Conservation (phyloP, 2,329 filamentous ascomycete species). For the Pezicula carpinea region DNA sequence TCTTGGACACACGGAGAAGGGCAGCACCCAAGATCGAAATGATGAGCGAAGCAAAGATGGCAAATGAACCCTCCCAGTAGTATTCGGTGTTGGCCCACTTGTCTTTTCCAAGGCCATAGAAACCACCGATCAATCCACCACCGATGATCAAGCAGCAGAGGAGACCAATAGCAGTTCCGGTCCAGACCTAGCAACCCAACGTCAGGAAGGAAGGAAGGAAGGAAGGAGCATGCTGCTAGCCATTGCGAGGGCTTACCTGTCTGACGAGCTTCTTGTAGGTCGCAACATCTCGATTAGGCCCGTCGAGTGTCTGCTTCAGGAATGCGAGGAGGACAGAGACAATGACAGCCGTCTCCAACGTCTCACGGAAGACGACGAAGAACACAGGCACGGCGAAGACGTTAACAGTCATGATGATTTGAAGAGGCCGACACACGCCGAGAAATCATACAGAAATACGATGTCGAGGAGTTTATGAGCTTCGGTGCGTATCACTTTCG, state of each 20-base stretch:
- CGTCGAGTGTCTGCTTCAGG: slow-evolving; percentile 72
- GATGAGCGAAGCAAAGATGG: slow-evolving; percentile 69
- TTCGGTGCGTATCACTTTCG: background rate
- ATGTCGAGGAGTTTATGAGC: background rate
- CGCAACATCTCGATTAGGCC: slow-evolving; percentile 53
- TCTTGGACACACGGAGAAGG: slow-evolving; percentile 74
- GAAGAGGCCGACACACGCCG: background rate
- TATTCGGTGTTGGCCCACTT: slow-evolving; percentile 65
- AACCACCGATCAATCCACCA: slow-evolving; percentile 56
- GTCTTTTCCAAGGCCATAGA: slow-evolving; percentile 62
- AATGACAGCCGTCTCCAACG: slow-evolving; percentile 77
- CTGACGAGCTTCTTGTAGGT: slow-evolving; percentile 64
- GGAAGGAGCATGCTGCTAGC: background rate
- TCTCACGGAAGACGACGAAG: slow-evolving; percentile 86
- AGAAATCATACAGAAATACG: background rate
- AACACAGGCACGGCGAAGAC: slow-evolving; percentile 79
- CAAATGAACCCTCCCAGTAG: slow-evolving; percentile 78
- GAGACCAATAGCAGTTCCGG: slow-evolving; percentile 46
- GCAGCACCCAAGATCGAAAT: slow-evolving; percentile 79
- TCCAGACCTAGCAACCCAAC: slow-evolving; percentile 46
- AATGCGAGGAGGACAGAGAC: slow-evolving; percentile 84
- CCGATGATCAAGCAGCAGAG: slow-evolving; percentile 55
- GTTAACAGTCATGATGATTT: slow-evolving; percentile 50
- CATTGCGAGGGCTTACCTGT: slow-evolving; percentile 35
- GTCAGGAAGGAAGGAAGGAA: too few species aligned